Base-by-base conservation (phyloP, 345 rosid genomes). In the Sisymbrium irio region DNA sequence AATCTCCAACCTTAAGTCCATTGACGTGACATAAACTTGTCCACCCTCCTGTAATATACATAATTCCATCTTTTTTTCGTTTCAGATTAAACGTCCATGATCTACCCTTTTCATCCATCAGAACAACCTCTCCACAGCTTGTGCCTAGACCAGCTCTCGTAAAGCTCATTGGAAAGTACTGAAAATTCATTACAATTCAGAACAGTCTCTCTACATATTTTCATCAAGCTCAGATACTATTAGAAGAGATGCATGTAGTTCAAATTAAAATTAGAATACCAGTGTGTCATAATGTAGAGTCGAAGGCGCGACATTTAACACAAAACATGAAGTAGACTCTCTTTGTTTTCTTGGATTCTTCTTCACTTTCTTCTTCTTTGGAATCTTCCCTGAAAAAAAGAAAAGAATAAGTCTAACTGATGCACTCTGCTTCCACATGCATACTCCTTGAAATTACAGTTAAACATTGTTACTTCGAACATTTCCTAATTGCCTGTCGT, bases 21-120 rank as follows among this genome's bases (percentile, higher is more conserved):
- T 62, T 72, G 13, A 9, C 35, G 14, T 0, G 0, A 9, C 77
- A 74, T 3, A 66, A 74, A 40, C 35, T 58, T 66, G 62, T 66
- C 67, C 72, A 74, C 13, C 78, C 73, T 74, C 19, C 0, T 35
- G 9, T 36, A 4, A 74, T 27, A n/a, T 65, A 66, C 17, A 2
- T 1, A 10, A 0, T 5, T 56, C 50, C 33, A 49, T 25, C 7
- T 17, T 47, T 10, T 8, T 32, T 54, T 51, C 14, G 12, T 19
- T 3, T 53, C 7, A 72, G 3, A 14, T 3, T 9, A 0, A 62
- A 13, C 0, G 25, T 51, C 69, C 69, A 72, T 39, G 69, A 40
- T 50, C 30, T 32, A 32, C 35, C 35, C 3, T 72, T 50, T 36
- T 72, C 42, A 50, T 50, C 25, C 53, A 61, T 50, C 32, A 71